Base-by-base conservation (phyloP, 768 basidiomycete genomes). In the Leccinum subgranulosum region DNA sequence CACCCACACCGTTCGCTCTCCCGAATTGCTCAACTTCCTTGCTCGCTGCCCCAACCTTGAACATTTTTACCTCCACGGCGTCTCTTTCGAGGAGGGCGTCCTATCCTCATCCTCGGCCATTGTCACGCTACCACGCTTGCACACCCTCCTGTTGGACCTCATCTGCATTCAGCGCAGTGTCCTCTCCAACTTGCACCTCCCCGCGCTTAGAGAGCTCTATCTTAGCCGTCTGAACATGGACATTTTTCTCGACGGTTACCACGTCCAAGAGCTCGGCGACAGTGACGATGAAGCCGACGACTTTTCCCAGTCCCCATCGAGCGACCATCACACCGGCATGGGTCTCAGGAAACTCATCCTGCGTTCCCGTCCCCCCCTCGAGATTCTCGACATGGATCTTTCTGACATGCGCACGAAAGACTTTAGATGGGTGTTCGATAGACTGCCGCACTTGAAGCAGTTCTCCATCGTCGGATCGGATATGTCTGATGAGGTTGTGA, bases 361-460 rank as follows among this genome's bases (percentile, higher is more conserved):
- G 9, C 81, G 86, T 10, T 85, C 79, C 56, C 74, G 74, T 50
- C 90, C 90, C 3, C 86, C 86, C 14, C 73, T 92, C 41, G 77
- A 77, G 49, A 70, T 84, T 31, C 80, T 91, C 23, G 81, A 86
- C 66, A 91, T 92, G 89, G 85, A 91, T 64, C 87, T 85, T 63
- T 85, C 86, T 53, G 90, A 91, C 72, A 85, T 90, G 83, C 85
- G 88, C 47, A 91, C 88, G 31, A 91, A 90, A 73, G 90, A 92
- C 66, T 92, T 92, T 66, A 68, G 64, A 29, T 88, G 84, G 74
- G 75, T 84, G 49, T 91, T 91, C 60, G 81, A 84, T 56, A 75
- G 78, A 36, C 73, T 88, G 12, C 66, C 69, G 1, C 58, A 69
- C 33, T 73, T 92, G 49, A 80, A 81, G 63, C 80, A 84, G 50